Evolutionary conservation across 352 stramenopile genomes (phyloP).

Genomic region (Phytophthora pseudosyringae): DNA sequence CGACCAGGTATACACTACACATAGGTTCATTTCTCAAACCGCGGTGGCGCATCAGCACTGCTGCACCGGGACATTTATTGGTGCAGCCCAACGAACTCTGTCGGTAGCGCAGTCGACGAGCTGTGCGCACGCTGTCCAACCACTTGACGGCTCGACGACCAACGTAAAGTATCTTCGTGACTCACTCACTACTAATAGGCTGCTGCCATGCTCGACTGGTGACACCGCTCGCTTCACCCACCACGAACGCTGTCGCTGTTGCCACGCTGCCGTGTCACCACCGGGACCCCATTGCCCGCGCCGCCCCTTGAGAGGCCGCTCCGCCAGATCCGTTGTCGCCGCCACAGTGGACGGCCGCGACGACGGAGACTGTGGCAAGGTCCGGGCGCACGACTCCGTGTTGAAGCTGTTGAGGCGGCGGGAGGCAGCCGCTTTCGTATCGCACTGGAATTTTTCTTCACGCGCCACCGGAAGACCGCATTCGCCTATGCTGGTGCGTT

Average conservation of each 20-base stretch:
- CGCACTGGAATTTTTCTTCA: constrained; percentile 1
- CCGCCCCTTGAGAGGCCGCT: background rate
- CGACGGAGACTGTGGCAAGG: background rate
- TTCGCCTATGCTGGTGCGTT: background rate
- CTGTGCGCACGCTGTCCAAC: too few relatives aligned
- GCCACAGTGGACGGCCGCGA: background rate
- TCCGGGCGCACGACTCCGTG: background rate
- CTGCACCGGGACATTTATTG: too few relatives aligned
- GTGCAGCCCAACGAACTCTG: too few relatives aligned
- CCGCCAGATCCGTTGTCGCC: background rate
- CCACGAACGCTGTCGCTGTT: background rate
- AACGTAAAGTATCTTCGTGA: too few relatives aligned
- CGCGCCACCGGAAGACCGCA: background rate
- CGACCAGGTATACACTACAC: background rate
- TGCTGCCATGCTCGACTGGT: constrained; percentile 10
- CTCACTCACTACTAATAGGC: background rate
- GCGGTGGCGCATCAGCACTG: too few relatives aligned
- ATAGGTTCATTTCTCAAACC: background rate
- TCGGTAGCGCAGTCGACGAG: too few relatives aligned
- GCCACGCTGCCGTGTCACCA: constrained; percentile 18
- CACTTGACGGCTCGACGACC: constrained; percentile 1
- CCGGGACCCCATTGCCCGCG: background rate
- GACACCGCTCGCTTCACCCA: background rate
- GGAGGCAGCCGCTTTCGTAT: background rate
- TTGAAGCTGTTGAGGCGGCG: constrained; percentile 15